These are phyloP conservation scores for Salix brachista DNA, from an alignment of 345 rosid genomes.

Conservation along the genomic window DNA sequence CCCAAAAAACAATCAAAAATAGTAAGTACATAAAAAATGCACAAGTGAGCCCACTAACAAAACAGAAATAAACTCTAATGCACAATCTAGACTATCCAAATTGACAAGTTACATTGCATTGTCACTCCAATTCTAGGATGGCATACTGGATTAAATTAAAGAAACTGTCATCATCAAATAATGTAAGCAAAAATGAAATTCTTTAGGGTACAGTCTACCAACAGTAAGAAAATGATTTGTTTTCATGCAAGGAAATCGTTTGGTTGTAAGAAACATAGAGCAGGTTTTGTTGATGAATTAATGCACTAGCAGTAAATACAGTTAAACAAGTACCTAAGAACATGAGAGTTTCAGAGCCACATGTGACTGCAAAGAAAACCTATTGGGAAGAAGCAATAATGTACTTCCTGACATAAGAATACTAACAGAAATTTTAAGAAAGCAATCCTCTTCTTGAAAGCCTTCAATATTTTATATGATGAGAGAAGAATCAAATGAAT, in stretches of 20 bases:
- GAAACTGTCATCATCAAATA: background rate
- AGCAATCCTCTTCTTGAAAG: background rate
- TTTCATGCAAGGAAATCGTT: background rate
- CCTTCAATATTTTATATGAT: background rate
- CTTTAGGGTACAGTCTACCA: background rate
- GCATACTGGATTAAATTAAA: background rate
- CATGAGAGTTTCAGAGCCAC: background rate
- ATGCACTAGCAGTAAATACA: background rate
- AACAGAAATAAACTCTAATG: background rate
- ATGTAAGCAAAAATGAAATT: too few species aligned
- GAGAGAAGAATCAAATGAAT: background rate
- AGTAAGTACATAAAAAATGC: background rate
- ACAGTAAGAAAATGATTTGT: background rate
- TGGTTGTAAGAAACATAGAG: background rate
- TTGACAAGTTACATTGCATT: background rate
- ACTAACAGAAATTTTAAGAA: background rate
- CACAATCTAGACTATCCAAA: background rate
- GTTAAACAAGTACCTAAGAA: background rate
- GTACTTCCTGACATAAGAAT: background rate
- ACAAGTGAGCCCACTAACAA: background rate
- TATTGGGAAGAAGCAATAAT: background rate
- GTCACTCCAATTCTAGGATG: background rate
- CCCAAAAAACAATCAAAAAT: background rate
- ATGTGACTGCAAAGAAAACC: background rate
- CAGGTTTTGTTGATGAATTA: background rate